Evolutionary conservation across 805 yeast species (phyloP).

Genomic region (Candida stauntonica): DNA sequence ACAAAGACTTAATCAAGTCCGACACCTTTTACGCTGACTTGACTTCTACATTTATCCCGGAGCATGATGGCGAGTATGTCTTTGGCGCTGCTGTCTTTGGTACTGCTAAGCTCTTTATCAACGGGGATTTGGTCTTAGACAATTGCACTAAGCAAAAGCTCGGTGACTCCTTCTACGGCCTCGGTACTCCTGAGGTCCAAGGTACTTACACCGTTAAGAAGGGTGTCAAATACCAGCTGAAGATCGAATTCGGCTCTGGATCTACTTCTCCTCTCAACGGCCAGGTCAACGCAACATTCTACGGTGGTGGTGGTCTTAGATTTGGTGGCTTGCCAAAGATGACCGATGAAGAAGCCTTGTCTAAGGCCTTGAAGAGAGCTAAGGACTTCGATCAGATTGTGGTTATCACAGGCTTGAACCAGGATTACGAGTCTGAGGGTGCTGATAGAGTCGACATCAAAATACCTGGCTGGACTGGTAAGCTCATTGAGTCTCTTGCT

Average conservation of each 20-base stretch:
- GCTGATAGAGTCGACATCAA: slow-evolving; percentile 48
- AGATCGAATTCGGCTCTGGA: slow-evolving; percentile 47
- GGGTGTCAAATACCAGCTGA: slow-evolving; percentile 41
- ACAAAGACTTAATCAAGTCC: slow-evolving; percentile 18
- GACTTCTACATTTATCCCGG: slow-evolving; percentile 41
- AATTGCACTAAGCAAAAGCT: slow-evolving; percentile 45
- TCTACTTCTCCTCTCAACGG: slow-evolving; percentile 30
- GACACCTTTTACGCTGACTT: slow-evolving; percentile 39
- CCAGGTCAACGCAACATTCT: slow-evolving; percentile 24
- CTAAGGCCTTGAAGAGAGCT: slow-evolving; percentile 42
- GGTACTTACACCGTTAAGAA: slow-evolving; percentile 34
- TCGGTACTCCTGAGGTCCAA: slow-evolving; percentile 46
- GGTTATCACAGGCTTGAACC: slow-evolving; percentile 45
- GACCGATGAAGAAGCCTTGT: slow-evolving; percentile 28
- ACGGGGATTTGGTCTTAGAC: slow-evolving; percentile 48
- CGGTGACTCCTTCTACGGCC: slow-evolving; percentile 50
- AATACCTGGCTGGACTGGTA: slow-evolving; percentile 45
- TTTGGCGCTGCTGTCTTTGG: slow-evolving; percentile 53
- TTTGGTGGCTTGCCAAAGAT: slow-evolving; percentile 28
- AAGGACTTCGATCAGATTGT: slow-evolving; percentile 47
- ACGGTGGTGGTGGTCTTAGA: slow-evolving; percentile 33
- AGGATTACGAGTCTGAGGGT: slow-evolving; percentile 60
- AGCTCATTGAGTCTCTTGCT: slow-evolving; percentile 40
- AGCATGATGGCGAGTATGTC: slow-evolving; percentile 40
- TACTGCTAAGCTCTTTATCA: slow-evolving; percentile 48